A percentile compares a stretch with the other conserved stretches of the same genome.
These are phyloP conservation scores for Pseudozyma thailandica DNA, from an alignment of 1,284 basidiomycete genomes.

Conservation along the genomic window DNA sequence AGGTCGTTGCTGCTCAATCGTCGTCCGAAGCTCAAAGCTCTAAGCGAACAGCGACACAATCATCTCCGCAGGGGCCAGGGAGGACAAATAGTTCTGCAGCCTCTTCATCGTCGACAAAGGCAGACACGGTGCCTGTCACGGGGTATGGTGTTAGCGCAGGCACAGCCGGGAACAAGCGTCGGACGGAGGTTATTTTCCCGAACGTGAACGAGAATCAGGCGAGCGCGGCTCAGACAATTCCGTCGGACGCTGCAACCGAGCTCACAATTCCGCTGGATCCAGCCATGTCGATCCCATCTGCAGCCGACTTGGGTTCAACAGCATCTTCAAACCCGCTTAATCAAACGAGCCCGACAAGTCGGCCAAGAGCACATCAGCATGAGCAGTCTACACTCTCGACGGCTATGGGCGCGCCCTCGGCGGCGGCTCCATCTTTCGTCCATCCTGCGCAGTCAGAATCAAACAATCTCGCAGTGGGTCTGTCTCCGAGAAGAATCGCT, in stretches of 20 bases:
- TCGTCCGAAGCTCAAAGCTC: not conserved
- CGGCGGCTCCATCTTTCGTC: not conserved
- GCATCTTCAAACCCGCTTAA: not conserved
- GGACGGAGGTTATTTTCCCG: not conserved
- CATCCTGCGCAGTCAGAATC: not conserved
- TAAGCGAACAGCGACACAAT: conserved; percentile 10
- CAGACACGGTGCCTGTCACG: not conserved
- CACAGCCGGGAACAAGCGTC: not conserved
- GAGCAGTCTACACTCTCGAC: not conserved
- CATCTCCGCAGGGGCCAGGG: conserved; percentile 1
- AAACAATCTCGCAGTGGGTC: not conserved
- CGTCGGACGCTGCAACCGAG: conserved; percentile 8
- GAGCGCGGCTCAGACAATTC: too few relatives aligned
- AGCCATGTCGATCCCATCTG: not conserved
- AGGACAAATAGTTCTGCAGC: not conserved
- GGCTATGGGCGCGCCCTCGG: not conserved
- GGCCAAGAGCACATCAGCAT: not conserved
- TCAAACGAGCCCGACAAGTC: not conserved
- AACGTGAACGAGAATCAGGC: too few relatives aligned
- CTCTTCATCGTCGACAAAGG: not conserved
- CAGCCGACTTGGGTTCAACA: not conserved
- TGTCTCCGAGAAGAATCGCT: conserved; percentile 30
- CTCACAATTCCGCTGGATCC: conserved; percentile 21
- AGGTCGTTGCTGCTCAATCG: conserved; percentile 1
- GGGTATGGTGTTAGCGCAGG: not conserved